Evolutionary conservation across 164 flowering plant genomes (phyloP).

Genomic region (Vitis cinerea): DNA sequence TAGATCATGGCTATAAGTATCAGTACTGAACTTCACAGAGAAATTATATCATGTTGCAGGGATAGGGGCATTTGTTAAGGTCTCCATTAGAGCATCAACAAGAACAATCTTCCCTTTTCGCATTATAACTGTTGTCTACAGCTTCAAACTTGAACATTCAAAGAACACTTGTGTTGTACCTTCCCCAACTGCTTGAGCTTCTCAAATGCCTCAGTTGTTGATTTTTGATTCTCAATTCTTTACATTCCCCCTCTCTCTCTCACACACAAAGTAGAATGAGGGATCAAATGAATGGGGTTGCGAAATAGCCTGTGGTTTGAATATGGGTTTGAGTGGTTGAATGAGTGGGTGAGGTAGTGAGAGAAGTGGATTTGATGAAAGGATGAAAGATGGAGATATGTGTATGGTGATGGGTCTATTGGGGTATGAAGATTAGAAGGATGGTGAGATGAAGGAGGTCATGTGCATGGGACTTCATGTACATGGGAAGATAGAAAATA

Average conservation of each 20-base stretch:
- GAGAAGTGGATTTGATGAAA: no score
- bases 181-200: slow-evolving; percentile 62
- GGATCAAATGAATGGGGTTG: not conserved
- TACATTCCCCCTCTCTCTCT: slow-evolving; percentile 20
- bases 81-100: slow-evolving; percentile 65
- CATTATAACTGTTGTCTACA: slow-evolving; percentile 64
- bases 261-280: not conserved
- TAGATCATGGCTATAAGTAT: slow-evolving; percentile 19
- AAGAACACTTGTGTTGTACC: slow-evolving; percentile 62
- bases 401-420: no score
- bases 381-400: no score
- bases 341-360: no score
- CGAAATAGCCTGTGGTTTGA: no score
- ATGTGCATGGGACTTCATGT: no score
- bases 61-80: slow-evolving; percentile 69
- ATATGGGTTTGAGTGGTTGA: no score
- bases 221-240: slow-evolving; percentile 14
- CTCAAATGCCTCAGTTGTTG: slow-evolving; percentile 77
- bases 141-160: slow-evolving; percentile 42
- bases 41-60: slow-evolving; percentile 72
- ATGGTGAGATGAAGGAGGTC: no score
- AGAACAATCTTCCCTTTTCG: slow-evolving; percentile 26
- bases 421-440: no score
- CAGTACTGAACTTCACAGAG: slow-evolving; percentile 54
- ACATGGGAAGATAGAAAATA: no score